These are phyloP conservation scores for Pichia insulana DNA, from an alignment of 805 yeast species.

Conservation along the genomic window DNA sequence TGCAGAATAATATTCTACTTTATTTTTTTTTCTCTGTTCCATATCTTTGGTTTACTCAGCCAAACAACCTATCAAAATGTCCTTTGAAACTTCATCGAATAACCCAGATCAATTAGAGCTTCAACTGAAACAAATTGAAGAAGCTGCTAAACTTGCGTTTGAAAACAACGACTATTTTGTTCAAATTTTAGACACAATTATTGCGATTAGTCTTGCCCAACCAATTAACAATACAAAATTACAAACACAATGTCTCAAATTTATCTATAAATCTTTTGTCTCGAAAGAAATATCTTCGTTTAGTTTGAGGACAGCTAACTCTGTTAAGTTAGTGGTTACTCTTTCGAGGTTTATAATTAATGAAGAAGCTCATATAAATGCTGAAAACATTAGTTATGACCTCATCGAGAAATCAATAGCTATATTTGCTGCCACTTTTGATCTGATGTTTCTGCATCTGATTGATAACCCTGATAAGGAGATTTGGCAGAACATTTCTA, in stretches of 20 bases:
- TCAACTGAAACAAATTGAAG: constrained; percentile 11
- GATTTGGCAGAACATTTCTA: constrained; percentile 48
- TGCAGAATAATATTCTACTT: not conserved
- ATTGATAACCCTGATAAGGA: constrained; percentile 38
- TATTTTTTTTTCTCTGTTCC: not conserved
- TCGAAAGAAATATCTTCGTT: constrained; percentile 16
- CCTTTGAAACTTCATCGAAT: not conserved
- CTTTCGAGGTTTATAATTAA: constrained; percentile 17
- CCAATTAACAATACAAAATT: constrained; percentile 11
- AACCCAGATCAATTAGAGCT: not conserved
- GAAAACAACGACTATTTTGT: constrained; percentile 12
- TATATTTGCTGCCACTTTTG: constrained; percentile 32
- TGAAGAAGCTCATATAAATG: constrained; percentile 8
- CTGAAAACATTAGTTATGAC: constrained; percentile 14
- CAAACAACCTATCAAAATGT: not conserved
- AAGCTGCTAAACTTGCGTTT: constrained; percentile 15
- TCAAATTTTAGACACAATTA: constrained; percentile 14
- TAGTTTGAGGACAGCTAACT: constrained; percentile 15
- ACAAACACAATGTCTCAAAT: constrained; percentile 19
- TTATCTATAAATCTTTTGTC: constrained; percentile 21
- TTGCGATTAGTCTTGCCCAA: constrained; percentile 11
- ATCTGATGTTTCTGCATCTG: constrained; percentile 36
- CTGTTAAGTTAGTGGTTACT: constrained; percentile 18
- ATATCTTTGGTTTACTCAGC: not conserved
- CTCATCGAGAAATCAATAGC: constrained; percentile 26